Evolutionary conservation across 805 yeast species (phyloP), one percentile per base, ranked within the genome.

Genomic region (Diddensiella transvaalensis): DNA sequence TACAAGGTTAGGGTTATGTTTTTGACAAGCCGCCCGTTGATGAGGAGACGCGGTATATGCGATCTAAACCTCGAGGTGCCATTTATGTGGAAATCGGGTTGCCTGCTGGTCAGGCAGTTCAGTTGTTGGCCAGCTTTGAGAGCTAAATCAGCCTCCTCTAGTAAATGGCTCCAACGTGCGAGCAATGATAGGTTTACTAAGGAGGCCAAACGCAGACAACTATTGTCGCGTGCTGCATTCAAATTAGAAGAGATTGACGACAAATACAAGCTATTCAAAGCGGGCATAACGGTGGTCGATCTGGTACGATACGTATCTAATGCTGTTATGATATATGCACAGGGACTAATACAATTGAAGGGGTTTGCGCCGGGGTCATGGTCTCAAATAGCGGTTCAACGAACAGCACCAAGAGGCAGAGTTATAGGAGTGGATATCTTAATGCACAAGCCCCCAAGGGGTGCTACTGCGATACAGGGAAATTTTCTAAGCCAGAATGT

Each of bases 321-420:
- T n/a, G n/a, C n/a, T 36, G 11, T 2, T 3, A 4, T 6, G 17
- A 22, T 39, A 65, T 13, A 60, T 60, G 53, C 67, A 29, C 33
- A 29, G 66, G 2, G 24, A 8, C 24, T 4, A n/a, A 13, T 8
- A 18, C 21, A 13, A 35, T n/a, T n/a, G 32, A 19, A 60, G 64
- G 75, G 96, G 0, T 89, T 81, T 64, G 95, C 96, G 0, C 96
- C 96, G 0, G 96, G 96, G 0, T 89, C 96, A 2, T 88, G 96
- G 96, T 79, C 91, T 5, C 96, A 88, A 62, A 90, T 87, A 1
- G 90, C 91, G 0, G 67, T 76, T 5, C 78, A 77, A 46, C 64
- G 76, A 47, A 73, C 80, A 1, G 60, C 64, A 17, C 74, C 75
- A 1, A 61, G 68, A 1, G 83, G 88, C 0, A 69, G 73, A 18